These are phyloP conservation scores for Phytophthora ohioensis DNA, from an alignment of 352 stramenopile species.

Conservation along the genomic window DNA sequence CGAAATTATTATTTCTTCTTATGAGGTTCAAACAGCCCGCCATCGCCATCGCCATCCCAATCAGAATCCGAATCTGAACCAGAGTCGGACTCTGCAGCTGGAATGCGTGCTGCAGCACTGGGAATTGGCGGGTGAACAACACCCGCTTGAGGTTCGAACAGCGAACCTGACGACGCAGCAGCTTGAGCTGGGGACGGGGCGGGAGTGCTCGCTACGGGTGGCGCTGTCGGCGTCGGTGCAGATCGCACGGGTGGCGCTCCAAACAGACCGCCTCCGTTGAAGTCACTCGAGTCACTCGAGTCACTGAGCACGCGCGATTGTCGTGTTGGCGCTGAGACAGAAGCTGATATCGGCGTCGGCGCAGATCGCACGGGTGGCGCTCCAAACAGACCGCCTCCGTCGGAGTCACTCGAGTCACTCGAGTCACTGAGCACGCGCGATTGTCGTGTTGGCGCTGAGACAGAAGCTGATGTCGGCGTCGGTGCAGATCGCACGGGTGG, in stretches of 20 bases:
- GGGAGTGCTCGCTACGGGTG: conserved; percentile 20
- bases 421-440: conserved; percentile 58
- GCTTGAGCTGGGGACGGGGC: conserved; percentile 8
- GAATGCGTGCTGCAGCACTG: conserved; percentile 57
- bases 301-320: neutral
- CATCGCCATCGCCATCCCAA: conserved; percentile 68
- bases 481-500: conserved; percentile 34
- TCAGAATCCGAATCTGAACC: conserved; percentile 56
- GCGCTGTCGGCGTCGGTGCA: conserved; percentile 49
- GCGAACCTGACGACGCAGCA: conserved; percentile 20
- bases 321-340: conserved; percentile 8
- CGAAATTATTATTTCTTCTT: conserved; percentile 42
- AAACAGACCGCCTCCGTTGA: conserved; percentile 48
- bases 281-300: conserved; percentile 6
- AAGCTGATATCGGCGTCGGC: conserved; percentile 11
- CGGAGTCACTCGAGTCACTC: conserved; percentile 52
- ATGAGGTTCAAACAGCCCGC: conserved; percentile 68
- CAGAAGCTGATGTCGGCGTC: conserved; percentile 5
- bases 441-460: conserved; percentile 26
- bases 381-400: conserved; percentile 69
- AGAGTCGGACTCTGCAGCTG: conserved; percentile 44
- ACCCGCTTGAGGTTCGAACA: conserved; percentile 37
- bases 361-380: conserved; percentile 33
- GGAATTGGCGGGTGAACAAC: conserved; percentile 55
- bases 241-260: conserved; percentile 38